A percentile compares a stretch with the other conserved stretches of the same genome.
Evolutionary conservation across 2,329 filamentous ascomycete species (phyloP).

Genomic region (Fusarium buharicum): DNA sequence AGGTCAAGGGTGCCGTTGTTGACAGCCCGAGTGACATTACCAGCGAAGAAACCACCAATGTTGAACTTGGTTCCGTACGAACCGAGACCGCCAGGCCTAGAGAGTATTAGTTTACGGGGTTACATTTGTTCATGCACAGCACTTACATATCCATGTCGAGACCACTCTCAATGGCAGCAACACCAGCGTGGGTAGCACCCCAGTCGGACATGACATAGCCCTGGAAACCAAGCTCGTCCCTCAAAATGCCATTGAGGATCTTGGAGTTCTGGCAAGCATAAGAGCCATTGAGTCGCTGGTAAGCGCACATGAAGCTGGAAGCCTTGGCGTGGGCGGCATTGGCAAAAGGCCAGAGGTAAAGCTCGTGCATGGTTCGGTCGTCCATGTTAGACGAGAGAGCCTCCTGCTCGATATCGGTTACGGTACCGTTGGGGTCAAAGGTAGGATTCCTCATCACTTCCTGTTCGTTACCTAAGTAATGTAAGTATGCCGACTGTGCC

Average conservation of each 20-base stretch:
- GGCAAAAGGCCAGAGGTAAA: conserved; percentile 52
- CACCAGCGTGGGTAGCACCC: conserved; percentile 78
- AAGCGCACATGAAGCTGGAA: conserved; percentile 70
- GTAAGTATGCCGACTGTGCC: neutral
- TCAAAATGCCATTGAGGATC: conserved; percentile 78
- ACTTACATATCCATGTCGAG: conserved; percentile 67
- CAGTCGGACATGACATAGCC: conserved; percentile 85
- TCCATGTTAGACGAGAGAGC: conserved; percentile 61
- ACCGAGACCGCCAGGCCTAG: conserved; percentile 53
- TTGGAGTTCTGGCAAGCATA: conserved; percentile 86
- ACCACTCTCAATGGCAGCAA: conserved; percentile 73
- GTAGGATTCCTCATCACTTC: conserved; percentile 49
- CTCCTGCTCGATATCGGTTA: conserved; percentile 43
- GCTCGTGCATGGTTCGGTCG: conserved; percentile 69
- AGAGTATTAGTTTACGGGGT: neutral
- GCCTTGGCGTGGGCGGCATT: conserved; percentile 49
- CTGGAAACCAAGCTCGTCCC: conserved; percentile 82
- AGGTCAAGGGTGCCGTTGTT: conserved; percentile 58
- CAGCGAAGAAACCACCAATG: conserved; percentile 56
- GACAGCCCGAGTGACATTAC: conserved; percentile 58
- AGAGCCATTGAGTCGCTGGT: conserved; percentile 83
- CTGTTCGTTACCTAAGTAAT: conserved; percentile 47
- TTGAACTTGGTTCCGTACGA: conserved; percentile 45
- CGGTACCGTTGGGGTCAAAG: conserved; percentile 40
- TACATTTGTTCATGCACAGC: no score